These are phyloP conservation scores for Planoprotostelium fungivorum DNA, from an alignment of 78 protist genomes.

Conservation along the genomic window DNA sequence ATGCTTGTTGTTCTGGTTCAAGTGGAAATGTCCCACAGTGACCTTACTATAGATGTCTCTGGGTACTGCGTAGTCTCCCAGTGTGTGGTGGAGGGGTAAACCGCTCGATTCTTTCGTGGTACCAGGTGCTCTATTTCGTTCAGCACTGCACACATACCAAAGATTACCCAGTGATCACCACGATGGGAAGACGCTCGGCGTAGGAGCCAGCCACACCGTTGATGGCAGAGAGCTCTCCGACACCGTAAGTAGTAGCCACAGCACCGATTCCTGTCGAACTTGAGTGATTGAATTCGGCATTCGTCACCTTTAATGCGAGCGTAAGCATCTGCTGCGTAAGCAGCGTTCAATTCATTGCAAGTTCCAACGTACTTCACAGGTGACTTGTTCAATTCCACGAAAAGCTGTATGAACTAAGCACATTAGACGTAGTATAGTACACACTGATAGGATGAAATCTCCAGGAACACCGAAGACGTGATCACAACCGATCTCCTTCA, in stretches of 20 bases:
- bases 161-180: background rate
- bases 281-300: background rate
- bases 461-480: constrained; percentile 3
- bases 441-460: background rate
- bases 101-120: background rate
- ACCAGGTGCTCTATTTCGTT: background rate
- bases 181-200: background rate
- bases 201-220: constrained; percentile 2
- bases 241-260: background rate
- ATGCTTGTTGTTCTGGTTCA: background rate
- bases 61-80: background rate
- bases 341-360: constrained; percentile 1
- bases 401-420: background rate
- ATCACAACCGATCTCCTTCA: background rate
- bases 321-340: background rate
- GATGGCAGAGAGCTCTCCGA: constrained; percentile 12
- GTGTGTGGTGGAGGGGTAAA: background rate
- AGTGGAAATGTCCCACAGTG: background rate
- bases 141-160: background rate
- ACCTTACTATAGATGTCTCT: background rate
- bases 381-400: background rate
- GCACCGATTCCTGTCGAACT: background rate
- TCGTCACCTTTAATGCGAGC: background rate
- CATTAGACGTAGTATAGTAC: background rate
- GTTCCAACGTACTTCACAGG: background rate